phyloP scores from a whole-genome alignment of 495 filamentous ascomycete genomes.

The Pseudevernia furfuracea region DNA sequence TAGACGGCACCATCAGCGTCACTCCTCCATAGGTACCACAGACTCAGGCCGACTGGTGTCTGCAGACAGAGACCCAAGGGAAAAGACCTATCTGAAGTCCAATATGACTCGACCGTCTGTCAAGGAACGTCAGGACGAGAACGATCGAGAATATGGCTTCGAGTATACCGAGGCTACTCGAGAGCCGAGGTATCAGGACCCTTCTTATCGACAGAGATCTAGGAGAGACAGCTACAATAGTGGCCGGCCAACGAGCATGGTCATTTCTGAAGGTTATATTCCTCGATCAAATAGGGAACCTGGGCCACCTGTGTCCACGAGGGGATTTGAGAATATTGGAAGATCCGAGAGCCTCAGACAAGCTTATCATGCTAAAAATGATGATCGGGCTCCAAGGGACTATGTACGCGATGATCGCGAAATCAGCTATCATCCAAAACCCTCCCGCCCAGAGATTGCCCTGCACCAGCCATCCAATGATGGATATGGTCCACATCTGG shows the following conservation, averaged over 20 bases:
- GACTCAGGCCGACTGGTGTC: constrained; percentile 15
- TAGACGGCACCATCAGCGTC: constrained; percentile 23
- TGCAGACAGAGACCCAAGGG: constrained; percentile 21
- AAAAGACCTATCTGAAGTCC: constrained; percentile 12
- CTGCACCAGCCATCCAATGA: constrained; percentile 20
- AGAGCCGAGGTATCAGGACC: constrained; percentile 60
- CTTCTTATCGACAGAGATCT: constrained; percentile 41
- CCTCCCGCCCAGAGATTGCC: constrained; percentile 15
- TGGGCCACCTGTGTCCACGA: constrained; percentile 48
- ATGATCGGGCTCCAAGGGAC: constrained; percentile 20
- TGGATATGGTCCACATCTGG: constrained; percentile 18
- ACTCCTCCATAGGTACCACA: constrained; percentile 21
- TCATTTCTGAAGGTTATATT: constrained; percentile 49
- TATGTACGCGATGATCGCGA: constrained; percentile 24
- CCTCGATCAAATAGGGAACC: constrained; percentile 41
- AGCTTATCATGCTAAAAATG: constrained; percentile 14
- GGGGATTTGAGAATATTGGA: constrained; percentile 55
- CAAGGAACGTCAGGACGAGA: constrained; percentile 36
- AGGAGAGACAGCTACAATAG: constrained; percentile 45
- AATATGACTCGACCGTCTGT: constrained; percentile 17
- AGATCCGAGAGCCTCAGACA: constrained; percentile 21
- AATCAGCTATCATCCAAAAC: constrained; percentile 10
- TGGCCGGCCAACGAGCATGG: constrained; percentile 54
- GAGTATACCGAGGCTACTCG: constrained; percentile 60
- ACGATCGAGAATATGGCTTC: constrained; percentile 60